phyloP scores from a whole-genome alignment of 192 early-diverging fungal genomes.

The Coemansia sp. region DNA sequence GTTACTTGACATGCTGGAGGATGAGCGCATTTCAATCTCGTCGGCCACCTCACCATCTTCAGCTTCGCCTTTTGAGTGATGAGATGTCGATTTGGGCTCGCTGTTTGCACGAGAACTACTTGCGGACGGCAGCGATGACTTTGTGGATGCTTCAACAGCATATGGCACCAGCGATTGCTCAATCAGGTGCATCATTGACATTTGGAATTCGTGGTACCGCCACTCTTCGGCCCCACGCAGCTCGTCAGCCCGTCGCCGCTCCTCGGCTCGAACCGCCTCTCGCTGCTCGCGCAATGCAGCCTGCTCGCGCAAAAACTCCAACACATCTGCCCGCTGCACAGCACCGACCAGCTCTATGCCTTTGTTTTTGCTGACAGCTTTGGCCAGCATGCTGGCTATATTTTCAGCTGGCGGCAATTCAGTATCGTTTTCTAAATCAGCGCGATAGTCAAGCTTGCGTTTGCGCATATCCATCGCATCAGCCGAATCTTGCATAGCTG shows the following conservation, averaged over 20 bases:
- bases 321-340: constrained; percentile 29
- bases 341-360: constrained; percentile 25
- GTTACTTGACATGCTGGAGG: neutral
- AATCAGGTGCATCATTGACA: constrained; percentile 40
- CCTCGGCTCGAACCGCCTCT: constrained; percentile 24
- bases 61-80: neutral
- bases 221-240: constrained; percentile 40
- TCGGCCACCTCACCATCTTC: neutral
- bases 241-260: constrained; percentile 35
- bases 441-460: neutral
- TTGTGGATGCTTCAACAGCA: constrained; percentile 4
- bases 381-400: constrained; percentile 2
- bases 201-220: constrained; percentile 53
- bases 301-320: constrained; percentile 43
- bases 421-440: no score
- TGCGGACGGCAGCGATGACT: no score
- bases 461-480: neutral
- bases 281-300: constrained; percentile 32
- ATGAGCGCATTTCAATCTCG: no score
- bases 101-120: no score
- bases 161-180: constrained; percentile 25
- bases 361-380: neutral
- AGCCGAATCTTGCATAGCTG: neutral
- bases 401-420: neutral
- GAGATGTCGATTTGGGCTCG: no score